A percentile compares a stretch with the other conserved stretches of the same genome.
phyloP scores from a whole-genome alignment of 2,329 filamentous ascomycete genomes.

The Metarhizium rileyi region DNA sequence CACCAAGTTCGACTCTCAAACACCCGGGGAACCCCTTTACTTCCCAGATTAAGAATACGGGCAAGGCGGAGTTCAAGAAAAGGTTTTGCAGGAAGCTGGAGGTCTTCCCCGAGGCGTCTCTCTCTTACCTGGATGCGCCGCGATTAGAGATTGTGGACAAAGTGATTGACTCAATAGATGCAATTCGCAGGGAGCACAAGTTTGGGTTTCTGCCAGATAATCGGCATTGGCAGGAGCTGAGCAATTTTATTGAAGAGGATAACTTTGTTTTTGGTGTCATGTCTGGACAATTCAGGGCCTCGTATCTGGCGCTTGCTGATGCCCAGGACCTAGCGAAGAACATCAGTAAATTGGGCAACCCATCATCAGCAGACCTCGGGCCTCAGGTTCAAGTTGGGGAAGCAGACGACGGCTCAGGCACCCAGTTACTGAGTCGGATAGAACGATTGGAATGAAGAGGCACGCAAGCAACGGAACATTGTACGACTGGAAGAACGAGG shows the following conservation, averaged over 20 bases:
- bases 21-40: slow-evolving; percentile 2
- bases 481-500: background rate
- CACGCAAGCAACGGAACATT: no score
- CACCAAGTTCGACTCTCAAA: background rate
- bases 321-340: slow-evolving; percentile 18
- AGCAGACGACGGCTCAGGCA: background rate
- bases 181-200: slow-evolving; percentile 13
- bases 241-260: slow-evolving; percentile 15
- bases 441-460: background rate
- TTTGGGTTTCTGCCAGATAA: slow-evolving; percentile 23
- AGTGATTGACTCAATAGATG: slow-evolving; percentile 17
- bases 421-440: background rate
- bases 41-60: slow-evolving; percentile 5
- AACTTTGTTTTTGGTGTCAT: slow-evolving; percentile 23
- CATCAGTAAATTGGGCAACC: slow-evolving; percentile 14
- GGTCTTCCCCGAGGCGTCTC: background rate
- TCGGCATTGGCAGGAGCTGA: slow-evolving; percentile 25
- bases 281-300: slow-evolving; percentile 15
- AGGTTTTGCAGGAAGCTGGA: slow-evolving; percentile 7
- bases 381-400: slow-evolving; percentile 3
- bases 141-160: slow-evolving; percentile 8
- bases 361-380: slow-evolving; percentile 18
- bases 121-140: background rate
- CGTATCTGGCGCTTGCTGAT: slow-evolving; percentile 19
- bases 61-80: slow-evolving; percentile 17